phyloP scores from a whole-genome alignment of 768 basidiomycete species.

The Leccinum arenicola region DNA sequence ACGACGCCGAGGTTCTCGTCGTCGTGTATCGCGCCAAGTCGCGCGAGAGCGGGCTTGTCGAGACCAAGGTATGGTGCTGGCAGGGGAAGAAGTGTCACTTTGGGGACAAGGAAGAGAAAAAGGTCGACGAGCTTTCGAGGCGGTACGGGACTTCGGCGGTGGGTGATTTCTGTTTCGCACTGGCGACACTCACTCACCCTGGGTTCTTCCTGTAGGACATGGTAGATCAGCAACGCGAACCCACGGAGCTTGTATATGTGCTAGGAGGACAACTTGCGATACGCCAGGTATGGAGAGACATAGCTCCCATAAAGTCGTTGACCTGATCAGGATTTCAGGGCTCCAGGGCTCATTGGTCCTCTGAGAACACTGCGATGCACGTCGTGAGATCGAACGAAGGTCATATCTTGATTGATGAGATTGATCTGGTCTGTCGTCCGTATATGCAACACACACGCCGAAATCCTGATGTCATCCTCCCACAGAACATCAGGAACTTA shows the following conservation, averaged over 20 bases:
- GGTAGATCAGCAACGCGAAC: constrained; percentile 63
- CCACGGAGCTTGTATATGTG: constrained; percentile 54
- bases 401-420: constrained; percentile 64
- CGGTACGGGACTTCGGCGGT: constrained; percentile 70
- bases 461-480: constrained; percentile 5
- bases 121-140: constrained; percentile 66
- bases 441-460: background rate
- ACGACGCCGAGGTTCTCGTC: constrained; percentile 69
- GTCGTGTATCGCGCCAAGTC: constrained; percentile 71
- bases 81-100: constrained; percentile 51
- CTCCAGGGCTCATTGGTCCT: constrained; percentile 66
- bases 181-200: background rate
- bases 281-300: constrained; percentile 56
- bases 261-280: constrained; percentile 72
- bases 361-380: constrained; percentile 84
- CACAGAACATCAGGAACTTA: constrained; percentile 58
- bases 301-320: background rate
- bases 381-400: constrained; percentile 52
- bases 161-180: constrained; percentile 22
- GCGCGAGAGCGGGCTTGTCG: constrained; percentile 59
- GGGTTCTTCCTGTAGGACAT: constrained; percentile 23
- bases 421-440: constrained; percentile 53
- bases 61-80: constrained; percentile 78
- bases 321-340: constrained; percentile 44
- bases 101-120: constrained; percentile 61